Evolutionary conservation across 2,329 filamentous ascomycete species (phyloP).

Genomic region (Neoarthrinium moseri): DNA sequence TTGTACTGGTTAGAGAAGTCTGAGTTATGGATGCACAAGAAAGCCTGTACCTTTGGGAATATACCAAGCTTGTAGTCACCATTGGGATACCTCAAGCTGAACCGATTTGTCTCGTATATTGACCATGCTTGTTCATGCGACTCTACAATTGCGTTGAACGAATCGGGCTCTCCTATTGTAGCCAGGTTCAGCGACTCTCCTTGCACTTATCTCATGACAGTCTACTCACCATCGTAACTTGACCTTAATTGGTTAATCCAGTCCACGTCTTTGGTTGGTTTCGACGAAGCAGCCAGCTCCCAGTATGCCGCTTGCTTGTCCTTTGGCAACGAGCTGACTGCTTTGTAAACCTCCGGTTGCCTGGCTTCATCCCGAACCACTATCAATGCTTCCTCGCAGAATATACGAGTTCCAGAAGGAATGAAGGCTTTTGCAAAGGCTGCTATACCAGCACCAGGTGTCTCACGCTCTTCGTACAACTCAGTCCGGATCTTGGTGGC

Average conservation of each 20-base stretch:
- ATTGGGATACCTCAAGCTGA: not conserved
- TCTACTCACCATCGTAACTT: not conserved
- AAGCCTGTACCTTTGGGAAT: not conserved
- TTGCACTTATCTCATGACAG: no score
- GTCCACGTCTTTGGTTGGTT: slow-evolving; percentile 3
- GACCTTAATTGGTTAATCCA: slow-evolving; percentile 1
- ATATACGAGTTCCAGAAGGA: not conserved
- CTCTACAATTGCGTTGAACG: slow-evolving; percentile 5
- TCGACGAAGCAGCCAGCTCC: slow-evolving; percentile 1
- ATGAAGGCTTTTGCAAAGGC: not conserved
- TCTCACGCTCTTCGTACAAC: not conserved
- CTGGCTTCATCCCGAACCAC: not conserved
- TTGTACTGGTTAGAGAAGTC: not conserved
- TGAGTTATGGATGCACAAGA: no score
- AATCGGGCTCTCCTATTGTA: not conserved
- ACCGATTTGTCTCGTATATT: slow-evolving; percentile 5
- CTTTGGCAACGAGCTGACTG: not conserved
- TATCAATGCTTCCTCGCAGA: slow-evolving; percentile 2
- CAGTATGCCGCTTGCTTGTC: not conserved
- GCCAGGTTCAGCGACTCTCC: no score
- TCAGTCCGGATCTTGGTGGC: not conserved
- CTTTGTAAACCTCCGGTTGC: not conserved
- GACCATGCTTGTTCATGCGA: slow-evolving; percentile 6
- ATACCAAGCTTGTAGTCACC: slow-evolving; percentile 3
- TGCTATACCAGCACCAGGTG: not conserved